Percentiles rank a stretch among this genome's conserved stretches.
phyloP scores from a whole-genome alignment of 441 rosid genomes.

The Mallotus repandus region DNA sequence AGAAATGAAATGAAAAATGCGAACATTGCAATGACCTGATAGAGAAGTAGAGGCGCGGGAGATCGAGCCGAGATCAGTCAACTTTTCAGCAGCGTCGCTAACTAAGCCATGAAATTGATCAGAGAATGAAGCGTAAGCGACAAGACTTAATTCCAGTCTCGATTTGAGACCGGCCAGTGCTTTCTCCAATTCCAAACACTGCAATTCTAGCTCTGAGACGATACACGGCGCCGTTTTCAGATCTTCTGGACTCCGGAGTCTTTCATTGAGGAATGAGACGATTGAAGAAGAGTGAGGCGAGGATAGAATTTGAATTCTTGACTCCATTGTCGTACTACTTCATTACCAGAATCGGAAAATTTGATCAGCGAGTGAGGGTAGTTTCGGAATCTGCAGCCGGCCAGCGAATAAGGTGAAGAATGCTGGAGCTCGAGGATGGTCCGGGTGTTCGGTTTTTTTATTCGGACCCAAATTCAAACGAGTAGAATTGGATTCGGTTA shows the following conservation, averaged over 20 bases:
- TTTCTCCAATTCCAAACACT: slow-evolving; percentile 59
- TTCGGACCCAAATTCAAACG: slow-evolving; percentile 8
- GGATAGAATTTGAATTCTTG: slow-evolving; percentile 45
- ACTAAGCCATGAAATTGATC: slow-evolving; percentile 46
- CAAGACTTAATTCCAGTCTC: slow-evolving; percentile 51
- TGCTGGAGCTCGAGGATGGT: slow-evolving; percentile 11
- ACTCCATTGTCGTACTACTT: slow-evolving; percentile 31
- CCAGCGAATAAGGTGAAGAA: background rate
- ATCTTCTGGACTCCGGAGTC: slow-evolving; percentile 40
- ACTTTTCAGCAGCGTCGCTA: slow-evolving; percentile 37
- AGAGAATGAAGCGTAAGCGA: slow-evolving; percentile 62
- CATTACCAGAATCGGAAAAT: slow-evolving; percentile 15
- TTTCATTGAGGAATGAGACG: slow-evolving; percentile 53
- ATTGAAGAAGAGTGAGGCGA: slow-evolving; percentile 49
- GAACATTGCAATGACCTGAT: slow-evolving; percentile 32
- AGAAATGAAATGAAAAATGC: background rate
- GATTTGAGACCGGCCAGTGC: slow-evolving; percentile 48
- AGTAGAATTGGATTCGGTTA: too few species aligned
- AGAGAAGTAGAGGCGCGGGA: slow-evolving; percentile 31
- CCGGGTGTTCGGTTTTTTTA: background rate
- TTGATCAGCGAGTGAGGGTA: background rate
- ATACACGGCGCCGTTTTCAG: slow-evolving; percentile 45
- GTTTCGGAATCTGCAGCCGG: background rate
- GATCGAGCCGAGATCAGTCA: slow-evolving; percentile 54
- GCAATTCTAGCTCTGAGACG: slow-evolving; percentile 51